Percentiles rank a stretch among this genome's conserved stretches.
Evolutionary conservation across 805 yeast species (phyloP).

Genomic region (Blastobotrys mokoenaii): DNA sequence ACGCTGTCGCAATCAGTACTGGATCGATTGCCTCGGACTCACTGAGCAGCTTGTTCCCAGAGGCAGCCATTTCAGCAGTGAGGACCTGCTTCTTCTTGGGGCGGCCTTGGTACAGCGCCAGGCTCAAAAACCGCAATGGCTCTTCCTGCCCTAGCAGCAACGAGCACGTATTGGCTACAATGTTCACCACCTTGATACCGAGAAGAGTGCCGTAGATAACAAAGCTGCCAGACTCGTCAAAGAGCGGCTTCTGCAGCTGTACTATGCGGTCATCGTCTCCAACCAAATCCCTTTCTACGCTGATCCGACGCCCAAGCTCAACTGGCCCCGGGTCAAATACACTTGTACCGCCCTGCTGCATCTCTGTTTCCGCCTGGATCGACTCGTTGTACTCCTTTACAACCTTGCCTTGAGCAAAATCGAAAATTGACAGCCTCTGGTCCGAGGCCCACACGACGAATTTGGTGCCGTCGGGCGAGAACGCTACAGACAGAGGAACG

Average conservation of each 20-base stretch:
- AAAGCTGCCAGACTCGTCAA: conserved; percentile 27
- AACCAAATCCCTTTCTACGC: conserved; percentile 20
- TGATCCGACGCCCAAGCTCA: conserved; percentile 25
- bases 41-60: conserved; percentile 25
- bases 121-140: conserved; percentile 20
- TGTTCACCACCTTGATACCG: conserved; percentile 28
- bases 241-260: conserved; percentile 16
- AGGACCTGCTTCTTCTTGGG: conserved; percentile 19
- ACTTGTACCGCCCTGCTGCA: conserved; percentile 23
- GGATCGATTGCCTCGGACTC: conserved; percentile 25
- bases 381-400: conserved; percentile 27
- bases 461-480: conserved; percentile 24
- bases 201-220: conserved; percentile 23
- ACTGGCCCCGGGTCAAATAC: conserved; percentile 15
- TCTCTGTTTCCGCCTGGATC: conserved; percentile 17
- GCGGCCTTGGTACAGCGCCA: conserved; percentile 28
- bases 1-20: conserved; percentile 24
- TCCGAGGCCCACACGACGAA: conserved; percentile 29
- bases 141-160: conserved; percentile 27
- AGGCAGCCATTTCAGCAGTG: conserved; percentile 27
- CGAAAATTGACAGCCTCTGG: conserved; percentile 28
- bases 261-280: neutral
- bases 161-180: conserved; percentile 20
- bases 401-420: conserved; percentile 30
- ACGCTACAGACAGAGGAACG: conserved; percentile 17